Percentiles rank a stretch among this genome's conserved stretches.
phyloP scores from a whole-genome alignment of 2,329 filamentous ascomycete genomes.

The Fusarium zealandicum region DNA sequence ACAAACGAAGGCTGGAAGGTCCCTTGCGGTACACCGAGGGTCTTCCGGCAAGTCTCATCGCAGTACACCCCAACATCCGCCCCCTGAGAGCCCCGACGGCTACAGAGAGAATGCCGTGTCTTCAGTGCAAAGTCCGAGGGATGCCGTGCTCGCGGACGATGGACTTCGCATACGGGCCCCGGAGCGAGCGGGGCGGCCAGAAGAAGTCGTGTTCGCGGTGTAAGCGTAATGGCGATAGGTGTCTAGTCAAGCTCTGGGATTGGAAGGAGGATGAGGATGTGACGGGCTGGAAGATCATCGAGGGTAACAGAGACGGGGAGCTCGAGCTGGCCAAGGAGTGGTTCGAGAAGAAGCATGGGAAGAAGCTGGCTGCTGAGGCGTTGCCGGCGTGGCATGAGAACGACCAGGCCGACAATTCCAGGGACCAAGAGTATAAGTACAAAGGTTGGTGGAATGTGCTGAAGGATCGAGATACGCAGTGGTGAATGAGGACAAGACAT shows the following conservation, averaged over 20 bases:
- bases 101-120: slow-evolving; percentile 23
- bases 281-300: slow-evolving; percentile 6
- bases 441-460: slow-evolving; percentile 27
- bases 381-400: slow-evolving; percentile 31
- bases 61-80: slow-evolving; percentile 24
- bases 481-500: background rate
- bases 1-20: slow-evolving; percentile 4
- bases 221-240: slow-evolving; percentile 38
- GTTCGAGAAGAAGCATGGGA: slow-evolving; percentile 7
- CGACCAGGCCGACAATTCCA: background rate
- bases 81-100: background rate
- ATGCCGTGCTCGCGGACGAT: slow-evolving; percentile 38
- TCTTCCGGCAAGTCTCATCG: slow-evolving; percentile 32
- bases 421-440: slow-evolving; percentile 6
- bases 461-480: slow-evolving; percentile 7
- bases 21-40: slow-evolving; percentile 42
- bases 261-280: slow-evolving; percentile 64
- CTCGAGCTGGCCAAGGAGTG: slow-evolving; percentile 1
- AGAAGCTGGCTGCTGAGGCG: background rate
- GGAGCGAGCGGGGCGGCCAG: slow-evolving; percentile 52
- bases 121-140: slow-evolving; percentile 34
- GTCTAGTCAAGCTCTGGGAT: slow-evolving; percentile 45
- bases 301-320: background rate
- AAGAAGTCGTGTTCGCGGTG: slow-evolving; percentile 46
- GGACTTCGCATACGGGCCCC: background rate